Conservation (phyloP, 75 land plant genomes). For the Pinus albicaulis region DNA sequence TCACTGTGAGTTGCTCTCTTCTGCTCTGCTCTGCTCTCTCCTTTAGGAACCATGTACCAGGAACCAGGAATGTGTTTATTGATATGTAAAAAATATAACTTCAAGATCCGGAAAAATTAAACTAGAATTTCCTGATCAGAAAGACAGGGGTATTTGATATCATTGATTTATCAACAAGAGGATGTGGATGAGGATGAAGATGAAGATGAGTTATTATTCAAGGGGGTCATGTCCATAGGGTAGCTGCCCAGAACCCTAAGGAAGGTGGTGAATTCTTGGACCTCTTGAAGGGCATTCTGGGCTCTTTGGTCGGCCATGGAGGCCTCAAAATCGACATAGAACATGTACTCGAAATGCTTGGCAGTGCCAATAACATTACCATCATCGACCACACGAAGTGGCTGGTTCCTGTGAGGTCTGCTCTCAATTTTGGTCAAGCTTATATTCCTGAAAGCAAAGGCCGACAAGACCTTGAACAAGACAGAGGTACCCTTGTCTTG, state of each 20-base stretch:
- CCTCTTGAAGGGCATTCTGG: conserved; percentile 69
- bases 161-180: too few relatives aligned
- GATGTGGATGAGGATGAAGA: too few relatives aligned
- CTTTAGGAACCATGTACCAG: too few relatives aligned
- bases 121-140: too few relatives aligned
- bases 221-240: conserved; percentile 58
- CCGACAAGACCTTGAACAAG: conserved; percentile 45
- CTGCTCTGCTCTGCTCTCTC: too few relatives aligned
- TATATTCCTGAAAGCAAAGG: conserved; percentile 46
- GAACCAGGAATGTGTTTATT: too few relatives aligned
- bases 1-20: too few relatives aligned
- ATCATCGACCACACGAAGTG: conserved; percentile 34
- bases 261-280: conserved; percentile 77
- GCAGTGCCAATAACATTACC: conserved; percentile 38
- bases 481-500: conserved; percentile 37
- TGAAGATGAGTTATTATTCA: too few relatives aligned
- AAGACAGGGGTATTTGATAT: too few relatives aligned
- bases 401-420: conserved; percentile 39
- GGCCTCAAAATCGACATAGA: conserved; percentile 51
- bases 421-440: conserved; percentile 52
- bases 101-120: too few relatives aligned
- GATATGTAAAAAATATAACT: too few relatives aligned
- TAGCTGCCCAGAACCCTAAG: conserved; percentile 70
- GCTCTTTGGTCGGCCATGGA: conserved; percentile 76
- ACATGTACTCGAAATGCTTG: conserved; percentile 48